Evolutionary conservation across 257 asterid species (phyloP).

Genomic region (Catharanthus roseus): DNA sequence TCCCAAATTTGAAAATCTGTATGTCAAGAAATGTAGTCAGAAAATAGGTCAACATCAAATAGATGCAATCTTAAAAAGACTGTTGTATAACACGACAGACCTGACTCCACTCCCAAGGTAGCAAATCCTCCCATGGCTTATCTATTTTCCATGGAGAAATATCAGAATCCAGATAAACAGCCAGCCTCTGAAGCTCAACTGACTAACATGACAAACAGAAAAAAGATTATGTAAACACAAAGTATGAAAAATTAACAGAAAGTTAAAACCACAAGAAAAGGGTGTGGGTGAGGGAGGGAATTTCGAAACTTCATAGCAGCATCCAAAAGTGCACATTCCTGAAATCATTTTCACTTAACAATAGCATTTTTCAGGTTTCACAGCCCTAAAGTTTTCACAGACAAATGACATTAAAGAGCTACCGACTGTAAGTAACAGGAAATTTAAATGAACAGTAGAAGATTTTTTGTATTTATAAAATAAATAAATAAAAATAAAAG

Average conservation of each 20-base stretch:
- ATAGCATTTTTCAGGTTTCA: background rate
- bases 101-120: slow-evolving; percentile 84
- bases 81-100: slow-evolving; percentile 31
- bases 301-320: background rate
- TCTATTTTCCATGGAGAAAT: slow-evolving; percentile 64
- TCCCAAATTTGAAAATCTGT: slow-evolving; percentile 85
- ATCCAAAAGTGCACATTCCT: background rate
- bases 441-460: background rate
- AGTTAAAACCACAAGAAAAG: slow-evolving; percentile 1
- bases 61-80: slow-evolving; percentile 14
- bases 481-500: too few relatives aligned
- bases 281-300: too few relatives aligned
- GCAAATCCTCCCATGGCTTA: slow-evolving; percentile 77
- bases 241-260: slow-evolving; percentile 3
- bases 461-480: background rate
- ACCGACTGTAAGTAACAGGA: background rate
- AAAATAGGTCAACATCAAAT: slow-evolving; percentile 15
- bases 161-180: slow-evolving; percentile 86
- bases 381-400: background rate
- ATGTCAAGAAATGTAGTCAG: slow-evolving; percentile 20
- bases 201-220: slow-evolving; percentile 42
- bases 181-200: slow-evolving; percentile 83
- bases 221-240: slow-evolving; percentile 6
- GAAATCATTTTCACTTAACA: background rate
- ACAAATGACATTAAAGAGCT: background rate